A percentile compares a stretch with the other conserved stretches of the same genome.
phyloP scores from a whole-genome alignment of 73 alveolate genomes.

The Durusdinium trenchii region DNA sequence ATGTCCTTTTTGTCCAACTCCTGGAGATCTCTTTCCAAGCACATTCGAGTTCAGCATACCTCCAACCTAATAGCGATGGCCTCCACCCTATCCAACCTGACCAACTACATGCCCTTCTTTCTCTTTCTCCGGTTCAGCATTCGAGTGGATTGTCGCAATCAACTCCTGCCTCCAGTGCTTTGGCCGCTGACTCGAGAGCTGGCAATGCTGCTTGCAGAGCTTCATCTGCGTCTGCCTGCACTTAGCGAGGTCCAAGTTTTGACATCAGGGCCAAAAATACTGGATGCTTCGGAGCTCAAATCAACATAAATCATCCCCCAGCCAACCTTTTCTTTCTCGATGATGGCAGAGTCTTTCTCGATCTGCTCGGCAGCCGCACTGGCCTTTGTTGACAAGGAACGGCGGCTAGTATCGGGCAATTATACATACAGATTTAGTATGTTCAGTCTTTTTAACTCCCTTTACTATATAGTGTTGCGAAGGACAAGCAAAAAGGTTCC shows the following conservation, averaged over 20 bases:
- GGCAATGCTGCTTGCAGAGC: conserved; percentile 96
- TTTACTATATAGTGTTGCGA: too few species aligned
- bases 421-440: too few species aligned
- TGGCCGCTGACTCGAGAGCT: conserved; percentile 97
- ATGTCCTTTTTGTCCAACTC: conserved; percentile 96
- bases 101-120: neutral
- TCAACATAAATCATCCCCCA: neutral
- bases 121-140: neutral
- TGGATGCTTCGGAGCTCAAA: neutral
- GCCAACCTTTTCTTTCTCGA: conserved; percentile 66
- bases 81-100: neutral
- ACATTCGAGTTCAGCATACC: neutral
- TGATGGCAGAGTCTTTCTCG: conserved; percentile 91
- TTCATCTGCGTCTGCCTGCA: conserved; percentile 96
- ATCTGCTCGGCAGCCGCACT: conserved; percentile 89
- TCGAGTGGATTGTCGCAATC: too few species aligned
- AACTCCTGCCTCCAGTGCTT: conserved; percentile 97
- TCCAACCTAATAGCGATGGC: neutral
- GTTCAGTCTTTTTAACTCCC: too few species aligned
- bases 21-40: neutral
- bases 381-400: neutral
- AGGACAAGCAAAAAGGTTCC: too few species aligned
- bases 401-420: neutral
- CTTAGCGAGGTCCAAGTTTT: too few species aligned
- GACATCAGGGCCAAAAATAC: neutral